Base-by-base conservation (phyloP, 768 basidiomycete species). In the Xerocomellus dryophilus region DNA sequence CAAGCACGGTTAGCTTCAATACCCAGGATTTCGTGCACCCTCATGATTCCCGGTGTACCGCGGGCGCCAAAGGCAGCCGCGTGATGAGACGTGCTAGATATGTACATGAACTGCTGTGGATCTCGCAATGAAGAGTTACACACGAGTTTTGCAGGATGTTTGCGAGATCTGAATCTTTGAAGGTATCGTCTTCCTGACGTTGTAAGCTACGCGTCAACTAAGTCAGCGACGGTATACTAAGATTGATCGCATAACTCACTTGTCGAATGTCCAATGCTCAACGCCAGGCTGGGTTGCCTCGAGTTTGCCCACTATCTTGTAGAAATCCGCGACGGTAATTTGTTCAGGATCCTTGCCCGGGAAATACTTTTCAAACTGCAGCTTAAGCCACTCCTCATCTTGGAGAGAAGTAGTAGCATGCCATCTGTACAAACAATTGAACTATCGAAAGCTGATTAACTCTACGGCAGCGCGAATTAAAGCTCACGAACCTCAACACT, bases 401-500 rank as follows among this genome's bases (percentile, higher is more conserved):
- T 79, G 76, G 15, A 64, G 61, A 41, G 86, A 90, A 0, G 86
- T 89, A 0, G 90, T 91, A 1, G 91, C 85, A 43, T 93, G 91
- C 91, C 91, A 82, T 18, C 88, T 81, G 69, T 93, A 93, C 51
- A 93, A 71, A 61, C 86, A 87, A 61, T 93, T 93, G 75, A 93
- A 93, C 86, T 89, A 36, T 18, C 10, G 4, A 44, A 42, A 40
- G 4, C n/a, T 5, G 6, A 39, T 64, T 11, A 64, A 25, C 38
- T 25, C 15, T 29, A 11, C 11, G 8, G 2, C 36, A 36, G 5
- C 25, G 35, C 2, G 2, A 36, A 39, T 29, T 25, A 7, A 48
- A 38, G 38, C 43, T 20, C 36, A 64, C 71, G 35, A 56, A 87
- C 88, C 77, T 93, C 90, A 29, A 90, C 86, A 69, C 88, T 90